phyloP scores from a whole-genome alignment of 192 early-diverging fungal species.

The Lobulomyces angularis region DNA sequence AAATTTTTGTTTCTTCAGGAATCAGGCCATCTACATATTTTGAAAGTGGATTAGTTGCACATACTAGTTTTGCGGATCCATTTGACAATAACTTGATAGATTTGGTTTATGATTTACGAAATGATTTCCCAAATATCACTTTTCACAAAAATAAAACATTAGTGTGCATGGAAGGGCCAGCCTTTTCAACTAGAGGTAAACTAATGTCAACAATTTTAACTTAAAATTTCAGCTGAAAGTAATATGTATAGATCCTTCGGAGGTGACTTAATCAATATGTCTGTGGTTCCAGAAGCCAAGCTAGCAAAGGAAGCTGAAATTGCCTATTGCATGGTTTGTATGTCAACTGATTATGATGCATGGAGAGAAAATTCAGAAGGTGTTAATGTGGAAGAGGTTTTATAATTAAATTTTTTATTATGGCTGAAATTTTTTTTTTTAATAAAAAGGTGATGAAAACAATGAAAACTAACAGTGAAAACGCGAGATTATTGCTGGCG shows the following conservation, averaged over 20 bases:
- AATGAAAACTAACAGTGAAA: constrained; percentile 68
- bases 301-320: constrained; percentile 96
- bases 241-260: constrained; percentile 92
- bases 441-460: constrained; percentile 78
- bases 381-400: constrained; percentile 62
- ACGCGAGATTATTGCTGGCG: constrained; percentile 66
- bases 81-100: constrained; percentile 66
- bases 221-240: too few species aligned
- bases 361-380: constrained; percentile 46
- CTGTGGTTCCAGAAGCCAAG: constrained; percentile 89
- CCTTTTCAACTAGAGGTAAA: constrained; percentile 92
- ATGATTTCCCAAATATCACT: constrained; percentile 22
- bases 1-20: too few species aligned
- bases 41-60: constrained; percentile 82
- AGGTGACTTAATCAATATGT: constrained; percentile 96
- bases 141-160: constrained; percentile 75
- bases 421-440: too few species aligned
- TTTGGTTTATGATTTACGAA: constrained; percentile 46
- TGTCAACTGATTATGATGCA: constrained; percentile 97
- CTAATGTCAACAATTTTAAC: too few species aligned
- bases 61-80: constrained; percentile 87
- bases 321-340: constrained; percentile 96
- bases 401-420: too few species aligned
- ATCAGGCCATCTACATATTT: constrained; percentile 89
- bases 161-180: constrained; percentile 97